Evolutionary conservation across 179 eudicot genomes (phyloP), one percentile per base, ranked within the genome.

Genomic region (Beta corolliflora): DNA sequence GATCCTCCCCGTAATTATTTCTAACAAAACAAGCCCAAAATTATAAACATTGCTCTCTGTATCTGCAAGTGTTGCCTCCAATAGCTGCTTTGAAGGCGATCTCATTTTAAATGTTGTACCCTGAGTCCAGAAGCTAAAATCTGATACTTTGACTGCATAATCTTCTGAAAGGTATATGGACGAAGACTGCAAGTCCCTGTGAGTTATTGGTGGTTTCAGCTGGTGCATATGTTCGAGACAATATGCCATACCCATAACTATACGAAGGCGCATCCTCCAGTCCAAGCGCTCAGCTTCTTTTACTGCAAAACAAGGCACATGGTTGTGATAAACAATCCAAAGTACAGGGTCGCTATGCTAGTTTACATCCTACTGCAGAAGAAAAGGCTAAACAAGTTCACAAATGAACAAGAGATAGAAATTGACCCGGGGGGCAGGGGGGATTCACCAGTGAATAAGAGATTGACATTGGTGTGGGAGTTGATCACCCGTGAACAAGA

Each of bases 131-230:
- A 92, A 88, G 82, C 89, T 88, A 81, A 91, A 89, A 85, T 96
- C 99, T n/a, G 99, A 94, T 76, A 94, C 69, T 88, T 95, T 95
- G 45, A 95, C 93, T 23, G 98, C 98, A 50, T 95, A 95, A 81
- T 95, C 98, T 84, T 92, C 97, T 5, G 97, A 87, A 16, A 95
- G 87, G 80, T 89, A 93, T 25, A 93, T 72, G 15, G 92, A 84
- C 21, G 90, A 88, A 21, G 97, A 92, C 13, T 88, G 90, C 64
- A 95, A 85, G 80, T 91, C 89, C 71, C 82, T 75, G 80, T 89
- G 97, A 77, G 94, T 73, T 71, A 84, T 54, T 13, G 86, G 86
- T 50, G 93, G 90, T 45, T 84, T 75, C 58, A 89, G 84, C 74
- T 89, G 87, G 87, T 89, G 92, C 90, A 88, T 86, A 71, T 89